Evolutionary conservation across 306 rosid species (phyloP).

Genomic region (Spatholobus suberectus): DNA sequence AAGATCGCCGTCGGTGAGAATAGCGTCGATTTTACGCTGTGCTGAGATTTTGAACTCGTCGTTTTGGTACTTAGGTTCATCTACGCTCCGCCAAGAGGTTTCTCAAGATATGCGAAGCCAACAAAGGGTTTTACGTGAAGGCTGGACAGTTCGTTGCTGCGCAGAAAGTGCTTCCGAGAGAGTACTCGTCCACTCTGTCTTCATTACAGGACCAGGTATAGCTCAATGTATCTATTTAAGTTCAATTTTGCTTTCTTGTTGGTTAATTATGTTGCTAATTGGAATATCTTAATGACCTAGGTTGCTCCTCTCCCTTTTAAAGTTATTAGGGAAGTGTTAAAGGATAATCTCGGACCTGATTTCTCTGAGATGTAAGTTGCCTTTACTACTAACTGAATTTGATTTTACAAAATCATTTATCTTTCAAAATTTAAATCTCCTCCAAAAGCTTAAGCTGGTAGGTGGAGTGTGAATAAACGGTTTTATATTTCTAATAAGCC

Average conservation of each 20-base stretch:
- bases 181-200: slow-evolving; percentile 76
- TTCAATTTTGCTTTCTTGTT: not conserved
- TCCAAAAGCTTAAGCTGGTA: not conserved
- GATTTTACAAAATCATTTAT: slow-evolving; percentile 19
- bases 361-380: slow-evolving; percentile 72
- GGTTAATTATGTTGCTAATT: slow-evolving; percentile 37
- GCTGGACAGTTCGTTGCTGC: slow-evolving; percentile 91
- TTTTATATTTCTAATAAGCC: not conserved
- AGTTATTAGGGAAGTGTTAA: slow-evolving; percentile 62
- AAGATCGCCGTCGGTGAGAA: not conserved
- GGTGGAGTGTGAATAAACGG: not conserved
- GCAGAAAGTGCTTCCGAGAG: slow-evolving; percentile 71
- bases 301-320: slow-evolving; percentile 77
- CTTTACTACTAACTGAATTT: slow-evolving; percentile 19
- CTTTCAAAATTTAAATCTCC: too few relatives aligned
- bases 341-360: slow-evolving; percentile 65
- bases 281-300: slow-evolving; percentile 54
- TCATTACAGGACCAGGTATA: slow-evolving; percentile 81
- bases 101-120: slow-evolving; percentile 74
- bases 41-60: slow-evolving; percentile 17
- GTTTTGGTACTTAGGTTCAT: slow-evolving; percentile 67
- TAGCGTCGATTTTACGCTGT: slow-evolving; percentile 9
- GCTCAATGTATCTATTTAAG: slow-evolving; percentile 9
- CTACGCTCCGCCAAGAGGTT: slow-evolving; percentile 76
- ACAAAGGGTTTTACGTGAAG: slow-evolving; percentile 91